A percentile compares a stretch with the other conserved stretches of the same genome.
Conservation (phyloP, 768 basidiomycete species). For the Russula olivacea region DNA sequence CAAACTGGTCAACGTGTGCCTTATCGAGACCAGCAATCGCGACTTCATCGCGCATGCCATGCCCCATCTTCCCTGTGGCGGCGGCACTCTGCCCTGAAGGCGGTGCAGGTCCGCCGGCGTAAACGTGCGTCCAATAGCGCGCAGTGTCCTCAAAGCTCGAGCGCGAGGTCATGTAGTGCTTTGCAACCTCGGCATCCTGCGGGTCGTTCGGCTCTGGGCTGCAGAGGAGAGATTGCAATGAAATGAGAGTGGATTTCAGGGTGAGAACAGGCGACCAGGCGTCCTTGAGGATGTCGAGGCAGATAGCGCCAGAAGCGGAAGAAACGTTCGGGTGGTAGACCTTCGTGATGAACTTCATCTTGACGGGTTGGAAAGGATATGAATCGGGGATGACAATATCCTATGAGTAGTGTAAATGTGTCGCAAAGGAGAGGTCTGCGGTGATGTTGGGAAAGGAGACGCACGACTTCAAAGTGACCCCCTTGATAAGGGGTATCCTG, state of each 20-base stretch:
- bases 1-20: slow-evolving; percentile 80
- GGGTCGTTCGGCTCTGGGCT: slow-evolving; percentile 95
- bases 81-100: slow-evolving; percentile 24
- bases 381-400: slow-evolving; percentile 91
- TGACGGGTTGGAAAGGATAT: slow-evolving; percentile 89
- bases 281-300: slow-evolving; percentile 82
- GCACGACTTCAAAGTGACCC: slow-evolving; percentile 84
- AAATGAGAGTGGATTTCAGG: slow-evolving; percentile 93
- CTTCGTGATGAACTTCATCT: slow-evolving; percentile 98
- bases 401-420: slow-evolving; percentile 35
- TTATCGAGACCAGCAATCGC: slow-evolving; percentile 76
- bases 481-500: slow-evolving; percentile 92
- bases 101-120: slow-evolving; percentile 65
- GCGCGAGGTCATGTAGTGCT: slow-evolving; percentile 89
- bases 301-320: slow-evolving; percentile 91
- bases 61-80: slow-evolving; percentile 17
- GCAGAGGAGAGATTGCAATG: slow-evolving; percentile 87
- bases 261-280: slow-evolving; percentile 96
- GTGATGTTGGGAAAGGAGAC: slow-evolving; percentile 30
- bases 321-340: slow-evolving; percentile 96
- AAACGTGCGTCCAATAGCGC: slow-evolving; percentile 88
- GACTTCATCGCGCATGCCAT: slow-evolving; percentile 39
- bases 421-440: not conserved
- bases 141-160: slow-evolving; percentile 88
- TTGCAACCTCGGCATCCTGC: slow-evolving; percentile 96